These are phyloP conservation scores for Saitozyma sp. DNA, from an alignment of 768 basidiomycete species.

Conservation along the genomic window DNA sequence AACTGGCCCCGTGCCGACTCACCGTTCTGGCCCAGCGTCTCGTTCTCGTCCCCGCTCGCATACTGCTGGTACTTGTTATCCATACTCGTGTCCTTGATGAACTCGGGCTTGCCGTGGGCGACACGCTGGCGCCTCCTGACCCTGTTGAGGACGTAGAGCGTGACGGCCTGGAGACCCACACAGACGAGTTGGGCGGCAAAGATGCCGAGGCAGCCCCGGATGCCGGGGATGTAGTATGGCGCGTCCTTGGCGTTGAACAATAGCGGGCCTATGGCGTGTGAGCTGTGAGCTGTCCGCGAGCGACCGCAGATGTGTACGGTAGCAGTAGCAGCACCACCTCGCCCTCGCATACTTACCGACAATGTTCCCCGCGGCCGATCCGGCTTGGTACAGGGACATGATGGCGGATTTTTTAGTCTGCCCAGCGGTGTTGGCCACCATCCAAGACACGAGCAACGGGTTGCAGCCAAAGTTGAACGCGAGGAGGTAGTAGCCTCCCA, in stretches of 20 bases:
- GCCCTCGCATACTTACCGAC: slow-evolving; percentile 43
- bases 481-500: slow-evolving; percentile 50
- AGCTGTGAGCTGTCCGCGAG: too few species aligned
- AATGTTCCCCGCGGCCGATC: slow-evolving; percentile 43
- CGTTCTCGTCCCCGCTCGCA: slow-evolving; percentile 17
- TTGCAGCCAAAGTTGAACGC: slow-evolving; percentile 51
- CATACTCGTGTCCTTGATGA: slow-evolving; percentile 42
- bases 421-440: slow-evolving; percentile 49
- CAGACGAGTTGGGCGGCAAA: slow-evolving; percentile 31
- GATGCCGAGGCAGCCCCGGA: slow-evolving; percentile 40
- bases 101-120: slow-evolving; percentile 45
- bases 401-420: slow-evolving; percentile 38
- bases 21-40: slow-evolving; percentile 17
- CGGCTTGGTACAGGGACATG: slow-evolving; percentile 38
- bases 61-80: slow-evolving; percentile 26
- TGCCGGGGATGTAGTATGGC: slow-evolving; percentile 40
- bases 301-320: too few species aligned
- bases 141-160: slow-evolving; percentile 42
- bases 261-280: slow-evolving; percentile 31
- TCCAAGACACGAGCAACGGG: slow-evolving; percentile 50
- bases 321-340: slow-evolving; percentile 39
- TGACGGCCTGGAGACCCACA: slow-evolving; percentile 30
- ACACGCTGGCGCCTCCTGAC: slow-evolving; percentile 40
- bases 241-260: slow-evolving; percentile 46
- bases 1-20: slow-evolving; percentile 23